Evolutionary conservation across 352 stramenopile genomes (phyloP).

Genomic region (Phytopythium aichiense): DNA sequence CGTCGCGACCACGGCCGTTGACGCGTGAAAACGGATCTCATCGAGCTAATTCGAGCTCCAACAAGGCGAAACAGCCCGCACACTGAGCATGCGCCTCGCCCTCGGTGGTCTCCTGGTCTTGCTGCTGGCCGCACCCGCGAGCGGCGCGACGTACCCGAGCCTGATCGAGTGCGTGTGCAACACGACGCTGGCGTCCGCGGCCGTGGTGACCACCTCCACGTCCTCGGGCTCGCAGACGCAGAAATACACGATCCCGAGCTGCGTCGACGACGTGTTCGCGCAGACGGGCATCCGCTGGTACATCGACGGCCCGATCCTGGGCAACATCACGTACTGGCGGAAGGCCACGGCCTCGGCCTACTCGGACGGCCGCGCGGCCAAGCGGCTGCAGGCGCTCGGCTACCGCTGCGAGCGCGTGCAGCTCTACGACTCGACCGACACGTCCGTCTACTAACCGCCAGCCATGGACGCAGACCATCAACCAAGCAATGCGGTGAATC

Average conservation of each 20-base stretch:
- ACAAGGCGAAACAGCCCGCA: neutral
- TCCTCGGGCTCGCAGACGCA: constrained; percentile 30
- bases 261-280: constrained; percentile 80
- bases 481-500: neutral
- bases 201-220: constrained; percentile 47
- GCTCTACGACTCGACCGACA: constrained; percentile 63
- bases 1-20: neutral
- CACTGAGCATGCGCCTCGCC: neutral
- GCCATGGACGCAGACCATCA: neutral
- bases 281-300: constrained; percentile 80
- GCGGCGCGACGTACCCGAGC: constrained; percentile 36
- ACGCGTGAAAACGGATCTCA: neutral
- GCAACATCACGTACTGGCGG: constrained; percentile 61
- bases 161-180: constrained; percentile 75
- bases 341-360: constrained; percentile 29
- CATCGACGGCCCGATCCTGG: constrained; percentile 54
- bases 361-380: constrained; percentile 44
- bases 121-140: neutral
- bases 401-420: constrained; percentile 64
- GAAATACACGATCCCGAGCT: constrained; percentile 54
- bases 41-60: neutral
- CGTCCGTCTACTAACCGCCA: constrained; percentile 25
- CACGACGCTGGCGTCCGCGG: constrained; percentile 52
- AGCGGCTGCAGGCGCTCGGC: constrained; percentile 61
- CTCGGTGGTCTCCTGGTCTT: neutral